A percentile compares a stretch with the other conserved stretches of the same genome.
Conservation (phyloP, 805 yeast genomes). For the Jamesozyma rosinii region DNA sequence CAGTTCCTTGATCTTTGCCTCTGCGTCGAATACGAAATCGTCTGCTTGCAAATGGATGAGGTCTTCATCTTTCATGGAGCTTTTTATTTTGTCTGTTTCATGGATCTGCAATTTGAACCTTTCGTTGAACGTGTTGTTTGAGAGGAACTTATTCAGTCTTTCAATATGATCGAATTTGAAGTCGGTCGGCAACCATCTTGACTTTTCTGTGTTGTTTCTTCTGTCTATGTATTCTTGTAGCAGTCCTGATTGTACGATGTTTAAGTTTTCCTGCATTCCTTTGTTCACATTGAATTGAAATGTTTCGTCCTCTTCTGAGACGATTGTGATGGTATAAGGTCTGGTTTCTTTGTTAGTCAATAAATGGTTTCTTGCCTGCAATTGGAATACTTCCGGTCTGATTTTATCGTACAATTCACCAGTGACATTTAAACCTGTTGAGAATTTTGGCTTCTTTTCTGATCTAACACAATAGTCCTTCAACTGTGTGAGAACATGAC, state of each 20-base stretch:
- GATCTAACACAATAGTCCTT: conserved; percentile 1
- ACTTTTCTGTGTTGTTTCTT: conserved; percentile 13
- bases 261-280: conserved; percentile 5
- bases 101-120: conserved; percentile 9
- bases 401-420: conserved; percentile 16
- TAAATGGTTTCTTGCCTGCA: conserved; percentile 22
- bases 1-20: conserved; percentile 19
- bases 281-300: conserved; percentile 13
- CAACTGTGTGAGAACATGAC: conserved; percentile 3
- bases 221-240: conserved; percentile 9
- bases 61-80: conserved; percentile 8
- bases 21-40: conserved; percentile 25
- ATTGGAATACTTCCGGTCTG: conserved; percentile 25
- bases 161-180: conserved; percentile 16
- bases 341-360: conserved; percentile 5
- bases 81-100: conserved; percentile 4
- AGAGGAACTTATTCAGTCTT: conserved; percentile 13
- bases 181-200: conserved; percentile 4
- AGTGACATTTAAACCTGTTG: conserved; percentile 10
- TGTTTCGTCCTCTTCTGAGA: conserved; percentile 12
- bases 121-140: conserved; percentile 6
- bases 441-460: conserved; percentile 2
- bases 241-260: conserved; percentile 19
- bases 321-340: conserved; percentile 24
- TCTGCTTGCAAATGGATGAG: conserved; percentile 12